Evolutionary conservation across 192 early-diverging fungal species (phyloP), one percentile per base, ranked within the genome.

Genomic region (Podila horticola): DNA sequence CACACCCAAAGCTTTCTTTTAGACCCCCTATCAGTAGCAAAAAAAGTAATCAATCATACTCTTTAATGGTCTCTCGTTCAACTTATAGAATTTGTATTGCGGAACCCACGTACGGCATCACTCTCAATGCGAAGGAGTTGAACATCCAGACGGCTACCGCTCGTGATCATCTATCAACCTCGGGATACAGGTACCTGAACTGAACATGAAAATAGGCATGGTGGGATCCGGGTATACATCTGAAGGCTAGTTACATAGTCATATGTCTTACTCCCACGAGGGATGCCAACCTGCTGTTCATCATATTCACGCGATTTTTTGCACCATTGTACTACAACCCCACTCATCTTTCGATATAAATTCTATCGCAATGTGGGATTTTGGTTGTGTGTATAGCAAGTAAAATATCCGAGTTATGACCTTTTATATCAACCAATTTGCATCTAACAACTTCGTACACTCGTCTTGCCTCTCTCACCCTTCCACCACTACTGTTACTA

Each of bases 101-200:
- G 31, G 86, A 89, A 52, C 71, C 83, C 22, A 88, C 88, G 52
- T 81, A 60, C 64, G 82, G 77, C 13, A 86, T 91, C 29, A 87
- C 84, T 24, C 69, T 91, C 29, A 88, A 91, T 64, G 82, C 90
- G 3, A 85, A 87, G 59, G 88, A 91, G 64, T 84, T 91, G n/a
- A 87, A 91, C 58, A 87, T 91, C 62, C 71, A 84, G 38, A 69
- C 74, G 13, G 84, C 84, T 12, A 66, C 57, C 24, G 71, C 71
- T 9, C 51, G 77, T 38, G 71, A 81, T 22, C 69, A 67, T 28
- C 29, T 63, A 3, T 63, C 66, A 10, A 24, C 64, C 24, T 49
- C 45, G 12, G 62, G 58, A 26, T 69, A 69, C 62, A 81, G 77
- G 77, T 81, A 85, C 20, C 8, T 55, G 22, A 55, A 2, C 4